Evolutionary conservation across 2,329 filamentous ascomycete genomes (phyloP).

Genomic region (Huntiella omanensis): DNA sequence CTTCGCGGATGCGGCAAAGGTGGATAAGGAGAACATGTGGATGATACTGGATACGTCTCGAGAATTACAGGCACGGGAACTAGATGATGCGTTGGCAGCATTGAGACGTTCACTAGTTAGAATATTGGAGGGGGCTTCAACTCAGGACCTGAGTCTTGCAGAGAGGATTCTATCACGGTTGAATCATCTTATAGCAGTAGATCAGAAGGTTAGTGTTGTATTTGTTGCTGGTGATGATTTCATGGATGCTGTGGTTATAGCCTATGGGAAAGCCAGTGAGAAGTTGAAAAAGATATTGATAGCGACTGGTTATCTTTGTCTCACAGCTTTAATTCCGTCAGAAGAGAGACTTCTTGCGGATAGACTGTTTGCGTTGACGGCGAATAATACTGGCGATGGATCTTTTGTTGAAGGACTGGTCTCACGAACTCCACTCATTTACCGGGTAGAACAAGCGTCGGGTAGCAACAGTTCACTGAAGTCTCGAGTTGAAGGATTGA

Average conservation of each 20-base stretch:
- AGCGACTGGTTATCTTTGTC: conserved; percentile 54
- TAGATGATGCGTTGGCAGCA: conserved; percentile 37
- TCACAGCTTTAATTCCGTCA: conserved; percentile 50
- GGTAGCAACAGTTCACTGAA: conserved; percentile 15
- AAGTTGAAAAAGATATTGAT: conserved; percentile 48
- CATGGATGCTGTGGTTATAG: conserved; percentile 52
- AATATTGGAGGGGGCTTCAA: conserved; percentile 37
- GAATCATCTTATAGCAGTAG: conserved; percentile 45
- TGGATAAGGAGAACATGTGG: conserved; percentile 34
- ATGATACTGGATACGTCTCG: conserved; percentile 31
- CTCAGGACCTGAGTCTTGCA: conserved; percentile 28
- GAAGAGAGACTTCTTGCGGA: conserved; percentile 55
- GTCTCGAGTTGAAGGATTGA: not conserved
- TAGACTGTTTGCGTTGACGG: conserved; percentile 64
- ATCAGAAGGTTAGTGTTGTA: conserved; percentile 35
- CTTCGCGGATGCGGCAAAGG: conserved; percentile 51
- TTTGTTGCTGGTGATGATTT: conserved; percentile 79
- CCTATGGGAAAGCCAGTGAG: conserved; percentile 45
- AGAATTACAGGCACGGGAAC: conserved; percentile 25
- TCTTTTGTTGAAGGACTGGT: conserved; percentile 69
- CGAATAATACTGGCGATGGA: conserved; percentile 47
- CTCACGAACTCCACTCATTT: conserved; percentile 58
- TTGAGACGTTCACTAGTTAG: conserved; percentile 44
- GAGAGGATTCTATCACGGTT: conserved; percentile 37
- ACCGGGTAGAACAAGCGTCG: conserved; percentile 34